phyloP scores from a whole-genome alignment of 1,284 basidiomycete genomes.

The Sanghuangporus weigelae region DNA sequence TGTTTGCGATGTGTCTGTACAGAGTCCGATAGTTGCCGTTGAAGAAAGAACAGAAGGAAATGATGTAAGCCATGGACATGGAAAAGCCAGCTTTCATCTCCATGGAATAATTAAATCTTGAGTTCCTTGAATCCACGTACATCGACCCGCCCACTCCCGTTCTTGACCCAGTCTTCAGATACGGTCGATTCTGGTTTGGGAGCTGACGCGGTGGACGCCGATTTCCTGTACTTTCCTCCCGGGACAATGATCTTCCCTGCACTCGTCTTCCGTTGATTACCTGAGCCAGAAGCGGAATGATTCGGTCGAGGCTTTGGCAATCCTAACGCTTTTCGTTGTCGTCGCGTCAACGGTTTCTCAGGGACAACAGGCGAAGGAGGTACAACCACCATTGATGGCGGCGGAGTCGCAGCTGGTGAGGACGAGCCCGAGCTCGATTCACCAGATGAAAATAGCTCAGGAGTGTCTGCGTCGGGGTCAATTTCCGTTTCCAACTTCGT shows the following conservation, averaged over 20 bases:
- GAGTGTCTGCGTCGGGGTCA: constrained; percentile 36
- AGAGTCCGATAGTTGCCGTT: not conserved
- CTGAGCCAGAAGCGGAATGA: constrained; percentile 16
- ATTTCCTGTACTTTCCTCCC: constrained; percentile 42
- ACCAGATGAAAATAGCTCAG: constrained; percentile 38
- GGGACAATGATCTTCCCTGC: constrained; percentile 54
- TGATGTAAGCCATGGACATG: not conserved
- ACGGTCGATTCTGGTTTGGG: constrained; percentile 28
- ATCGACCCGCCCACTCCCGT: constrained; percentile 70
- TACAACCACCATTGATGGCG: constrained; percentile 25
- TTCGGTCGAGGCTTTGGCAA: constrained; percentile 46
- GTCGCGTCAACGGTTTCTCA: constrained; percentile 44
- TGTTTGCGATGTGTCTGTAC: not conserved
- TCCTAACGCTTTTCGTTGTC: constrained; percentile 63
- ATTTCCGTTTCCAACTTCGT: constrained; percentile 24
- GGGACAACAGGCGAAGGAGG: constrained; percentile 25
- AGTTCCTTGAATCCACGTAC: constrained; percentile 77
- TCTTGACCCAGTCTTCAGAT: constrained; percentile 59
- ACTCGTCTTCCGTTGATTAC: constrained; percentile 26
- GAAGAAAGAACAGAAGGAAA: not conserved
- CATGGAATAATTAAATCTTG: constrained; percentile 50
- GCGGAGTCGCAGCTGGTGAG: constrained; percentile 34
- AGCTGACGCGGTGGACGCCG: constrained; percentile 22
- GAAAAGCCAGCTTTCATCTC: not conserved
- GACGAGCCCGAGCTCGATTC: constrained; percentile 38